Base-by-base conservation (phyloP, 1,284 basidiomycete genomes). In the Coniophora puteana region DNA sequence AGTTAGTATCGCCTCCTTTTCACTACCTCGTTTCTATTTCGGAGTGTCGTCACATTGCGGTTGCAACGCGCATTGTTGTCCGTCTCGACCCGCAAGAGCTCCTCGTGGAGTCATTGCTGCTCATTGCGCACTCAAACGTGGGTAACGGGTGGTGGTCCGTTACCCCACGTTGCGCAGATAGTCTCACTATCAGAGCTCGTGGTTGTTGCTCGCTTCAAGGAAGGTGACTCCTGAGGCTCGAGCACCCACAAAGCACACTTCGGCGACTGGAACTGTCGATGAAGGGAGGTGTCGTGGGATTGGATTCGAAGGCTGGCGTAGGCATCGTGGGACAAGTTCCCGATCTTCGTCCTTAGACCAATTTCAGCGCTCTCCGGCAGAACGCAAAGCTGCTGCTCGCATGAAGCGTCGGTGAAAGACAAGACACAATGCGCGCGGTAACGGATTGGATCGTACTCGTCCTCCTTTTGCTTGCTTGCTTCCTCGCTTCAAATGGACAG, bases 1-100 rank as follows among this genome's bases (percentile, higher is more conserved):
- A 96, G 94, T 98, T 89, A 93, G 94, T 96, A 84, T 77, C 79
- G 71, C 71, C 72, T 74, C 61, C 62, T 73, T 62, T 54, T 52
- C 52, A 55, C 45, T 58, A n/a, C n/a, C 58, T 62, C 57, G 58
- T 65, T 64, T 54, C 46, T 57, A 42, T 63, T 43, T 23, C 42
- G 24, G 47, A n/a, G n/a, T n/a, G n/a, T n/a, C n/a, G n/a, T n/a
- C n/a, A n/a, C n/a, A n/a, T n/a, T n/a, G n/a, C n/a, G n/a, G n/a
- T 55, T 53, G 27, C 54, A 46, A 48, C 48, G 31, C n/a, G n/a
- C n/a, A n/a, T n/a, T n/a, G n/a, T n/a, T n/a, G n/a, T n/a, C n/a
- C n/a, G n/a, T n/a, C n/a, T n/a, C n/a, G n/a, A n/a, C n/a, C n/a
- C n/a, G n/a, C n/a, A n/a, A n/a, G n/a, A n/a, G n/a, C n/a, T n/a